Conservation (phyloP, 179 eudicot genomes). For the Spinacia oleracea region DNA sequence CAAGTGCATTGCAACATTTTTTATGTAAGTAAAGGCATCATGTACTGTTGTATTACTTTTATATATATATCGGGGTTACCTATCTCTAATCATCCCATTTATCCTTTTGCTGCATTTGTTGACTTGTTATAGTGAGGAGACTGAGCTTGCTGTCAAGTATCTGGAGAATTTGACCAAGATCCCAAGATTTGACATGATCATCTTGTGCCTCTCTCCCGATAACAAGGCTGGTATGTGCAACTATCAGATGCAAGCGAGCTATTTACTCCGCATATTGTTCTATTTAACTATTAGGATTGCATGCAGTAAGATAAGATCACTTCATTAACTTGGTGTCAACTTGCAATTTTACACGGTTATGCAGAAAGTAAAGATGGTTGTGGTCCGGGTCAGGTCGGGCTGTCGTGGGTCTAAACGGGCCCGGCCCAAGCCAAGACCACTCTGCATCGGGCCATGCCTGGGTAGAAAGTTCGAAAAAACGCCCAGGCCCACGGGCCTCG, state of each 20-base stretch:
- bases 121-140: slow-evolving; percentile 65
- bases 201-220: slow-evolving; percentile 78
- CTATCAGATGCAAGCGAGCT: slow-evolving; percentile 3
- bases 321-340: neutral
- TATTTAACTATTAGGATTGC: neutral
- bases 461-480: no score
- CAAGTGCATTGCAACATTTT: slow-evolving; percentile 66
- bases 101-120: slow-evolving; percentile 15
- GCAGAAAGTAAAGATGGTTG: no score
- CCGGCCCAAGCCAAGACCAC: no score
- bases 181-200: slow-evolving; percentile 78
- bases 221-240: slow-evolving; percentile 73
- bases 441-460: no score
- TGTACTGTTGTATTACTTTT: slow-evolving; percentile 2
- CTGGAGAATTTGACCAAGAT: slow-evolving; percentile 62
- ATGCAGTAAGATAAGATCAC: neutral
- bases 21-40: slow-evolving; percentile 45
- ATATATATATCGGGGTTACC: neutral
- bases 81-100: neutral
- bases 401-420: no score
- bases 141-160: slow-evolving; percentile 63
- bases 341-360: neutral
- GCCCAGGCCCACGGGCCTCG: no score
- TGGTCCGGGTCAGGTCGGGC: no score
- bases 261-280: neutral